Percentiles rank a stretch among this genome's conserved stretches.
Conservation (phyloP, 768 basidiomycete genomes). For the Boletus rufocinnamomeus region DNA sequence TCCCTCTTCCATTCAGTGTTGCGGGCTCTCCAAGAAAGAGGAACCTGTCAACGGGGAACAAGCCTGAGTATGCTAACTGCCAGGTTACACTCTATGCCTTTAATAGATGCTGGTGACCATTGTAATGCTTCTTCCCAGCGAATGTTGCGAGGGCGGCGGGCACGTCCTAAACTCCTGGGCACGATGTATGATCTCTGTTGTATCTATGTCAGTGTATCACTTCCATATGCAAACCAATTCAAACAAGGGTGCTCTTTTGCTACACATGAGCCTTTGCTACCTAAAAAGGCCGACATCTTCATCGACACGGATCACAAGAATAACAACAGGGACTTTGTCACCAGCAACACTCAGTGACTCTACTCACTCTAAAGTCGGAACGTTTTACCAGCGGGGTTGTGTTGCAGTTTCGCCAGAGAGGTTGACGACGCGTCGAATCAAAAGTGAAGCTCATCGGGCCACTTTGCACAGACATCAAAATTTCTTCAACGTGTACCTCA, state of each 20-base stretch:
- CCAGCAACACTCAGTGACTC: no score
- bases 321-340: no score
- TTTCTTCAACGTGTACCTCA: background rate
- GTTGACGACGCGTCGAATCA: background rate
- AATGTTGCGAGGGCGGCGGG: background rate
- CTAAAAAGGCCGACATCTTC: no score
- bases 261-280: background rate
- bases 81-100: background rate
- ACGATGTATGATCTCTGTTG: background rate
- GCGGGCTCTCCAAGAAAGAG: slow-evolving; percentile 2
- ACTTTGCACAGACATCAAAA: background rate
- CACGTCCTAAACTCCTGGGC: no score
- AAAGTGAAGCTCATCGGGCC: background rate
- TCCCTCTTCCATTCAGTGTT: background rate
- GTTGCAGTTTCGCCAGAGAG: background rate
- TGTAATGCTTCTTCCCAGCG: background rate
- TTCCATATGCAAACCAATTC: background rate
- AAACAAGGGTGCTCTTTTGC: background rate
- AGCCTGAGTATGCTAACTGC: background rate
- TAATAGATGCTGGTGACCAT: no score
- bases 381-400: no score
- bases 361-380: no score
- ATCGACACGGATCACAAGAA: no score
- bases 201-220: background rate
- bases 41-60: background rate